phyloP scores from a whole-genome alignment of 208 protist genomes.

The Polymyxa betae region DNA sequence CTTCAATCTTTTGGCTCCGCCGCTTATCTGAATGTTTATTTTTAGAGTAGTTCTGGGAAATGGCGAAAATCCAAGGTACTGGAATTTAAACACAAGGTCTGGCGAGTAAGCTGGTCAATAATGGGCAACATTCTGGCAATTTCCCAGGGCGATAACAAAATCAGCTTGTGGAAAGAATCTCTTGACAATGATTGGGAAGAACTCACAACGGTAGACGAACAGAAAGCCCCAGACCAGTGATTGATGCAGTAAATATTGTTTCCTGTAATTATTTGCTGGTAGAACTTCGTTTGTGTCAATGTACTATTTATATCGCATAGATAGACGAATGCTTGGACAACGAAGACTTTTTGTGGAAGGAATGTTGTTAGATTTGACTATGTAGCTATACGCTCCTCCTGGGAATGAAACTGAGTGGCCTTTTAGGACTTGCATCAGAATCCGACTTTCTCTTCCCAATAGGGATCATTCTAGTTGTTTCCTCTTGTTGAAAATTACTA shows the following conservation, averaged over 20 bases:
- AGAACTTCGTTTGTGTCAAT: too few relatives aligned
- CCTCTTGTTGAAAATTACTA: too few relatives aligned
- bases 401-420: too few relatives aligned
- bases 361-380: too few relatives aligned
- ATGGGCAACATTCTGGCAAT: conserved; percentile 81
- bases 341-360: too few relatives aligned
- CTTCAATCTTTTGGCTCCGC: not conserved
- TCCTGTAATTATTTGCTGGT: too few relatives aligned
- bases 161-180: conserved; percentile 74
- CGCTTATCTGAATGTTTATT: not conserved
- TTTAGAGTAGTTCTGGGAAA: not conserved
- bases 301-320: too few relatives aligned
- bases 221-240: not conserved
- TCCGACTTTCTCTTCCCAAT: too few relatives aligned
- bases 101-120: conserved; percentile 79
- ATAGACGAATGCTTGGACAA: too few relatives aligned
- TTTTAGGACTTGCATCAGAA: too few relatives aligned
- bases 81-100: conserved; percentile 69
- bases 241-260: not conserved
- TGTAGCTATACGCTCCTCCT: too few relatives aligned
- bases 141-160: conserved; percentile 75
- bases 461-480: too few relatives aligned
- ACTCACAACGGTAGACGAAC: conserved; percentile 56
- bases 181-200: conserved; percentile 66
- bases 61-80: conserved; percentile 30